A percentile compares a stretch with the other conserved stretches of the same genome.
phyloP scores from a whole-genome alignment of 345 rosid species.

The Conringia planisiliqua region DNA sequence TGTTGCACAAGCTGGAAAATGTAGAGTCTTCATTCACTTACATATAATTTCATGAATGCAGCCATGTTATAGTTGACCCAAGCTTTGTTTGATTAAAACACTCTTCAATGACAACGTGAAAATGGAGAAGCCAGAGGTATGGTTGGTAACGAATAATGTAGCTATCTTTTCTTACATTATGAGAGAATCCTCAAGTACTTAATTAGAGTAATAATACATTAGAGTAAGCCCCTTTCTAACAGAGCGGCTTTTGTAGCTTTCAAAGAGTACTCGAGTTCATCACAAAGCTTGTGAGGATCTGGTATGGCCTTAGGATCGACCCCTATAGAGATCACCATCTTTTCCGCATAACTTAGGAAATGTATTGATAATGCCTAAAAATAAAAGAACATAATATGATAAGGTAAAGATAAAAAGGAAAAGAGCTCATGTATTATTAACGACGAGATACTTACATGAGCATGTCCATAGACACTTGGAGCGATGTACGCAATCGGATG shows the following conservation, averaged over 20 bases:
- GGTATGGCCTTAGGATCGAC: slow-evolving; percentile 59
- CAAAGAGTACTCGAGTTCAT: slow-evolving; percentile 51
- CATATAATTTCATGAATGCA: no score
- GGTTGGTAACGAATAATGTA: no score
- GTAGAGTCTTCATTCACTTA: no score
- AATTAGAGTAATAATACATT: no score
- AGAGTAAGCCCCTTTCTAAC: background rate
- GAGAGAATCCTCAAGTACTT: no score
- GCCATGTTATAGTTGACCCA: no score
- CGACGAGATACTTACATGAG: slow-evolving; percentile 38
- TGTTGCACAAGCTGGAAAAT: background rate
- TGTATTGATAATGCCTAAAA: slow-evolving; percentile 61
- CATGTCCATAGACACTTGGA: slow-evolving; percentile 51
- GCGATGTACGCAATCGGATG: slow-evolving; percentile 51
- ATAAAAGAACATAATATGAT: background rate
- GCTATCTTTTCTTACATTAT: no score
- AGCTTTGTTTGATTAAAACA: no score
- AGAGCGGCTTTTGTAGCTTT: slow-evolving; percentile 38
- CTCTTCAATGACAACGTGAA: no score
- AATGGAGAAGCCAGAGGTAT: no score
- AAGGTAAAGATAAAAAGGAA: background rate
- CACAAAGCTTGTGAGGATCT: slow-evolving; percentile 53
- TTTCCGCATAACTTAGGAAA: slow-evolving; percentile 59
- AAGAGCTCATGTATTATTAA: background rate
- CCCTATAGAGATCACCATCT: slow-evolving; percentile 50